Conservation (phyloP, 495 filamentous ascomycete species). For the Tuber melanosporum region DNA sequence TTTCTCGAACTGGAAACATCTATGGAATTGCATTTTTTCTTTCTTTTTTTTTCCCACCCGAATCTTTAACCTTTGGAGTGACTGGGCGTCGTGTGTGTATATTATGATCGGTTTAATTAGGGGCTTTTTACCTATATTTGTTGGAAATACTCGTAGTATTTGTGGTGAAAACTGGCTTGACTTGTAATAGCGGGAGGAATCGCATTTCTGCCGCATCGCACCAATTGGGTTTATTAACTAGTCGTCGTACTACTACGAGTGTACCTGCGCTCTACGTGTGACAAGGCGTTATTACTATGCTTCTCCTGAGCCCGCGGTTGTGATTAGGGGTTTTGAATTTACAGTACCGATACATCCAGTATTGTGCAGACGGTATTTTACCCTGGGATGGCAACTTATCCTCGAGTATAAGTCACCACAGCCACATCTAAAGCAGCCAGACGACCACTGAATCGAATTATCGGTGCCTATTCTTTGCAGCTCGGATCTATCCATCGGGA, state of each 20-base stretch:
- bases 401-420: no score
- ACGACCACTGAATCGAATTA: background rate
- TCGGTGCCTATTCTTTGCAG: background rate
- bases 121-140: background rate
- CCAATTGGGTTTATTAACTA: background rate
- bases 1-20: background rate
- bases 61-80: background rate
- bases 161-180: background rate
- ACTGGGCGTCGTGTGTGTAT: background rate
- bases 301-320: background rate
- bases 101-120: background rate
- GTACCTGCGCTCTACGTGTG: background rate
- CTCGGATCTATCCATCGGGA: background rate
- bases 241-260: background rate
- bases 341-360: no score
- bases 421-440: background rate
- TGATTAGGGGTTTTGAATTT: background rate
- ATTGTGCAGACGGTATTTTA: background rate
- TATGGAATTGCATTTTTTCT: background rate
- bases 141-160: background rate
- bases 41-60: background rate
- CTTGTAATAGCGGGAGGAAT: background rate
- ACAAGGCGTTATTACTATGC: background rate
- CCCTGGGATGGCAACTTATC: background rate
- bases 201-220: background rate